A percentile compares a stretch with the other conserved stretches of the same genome.
These are phyloP conservation scores for Neopestalotiopsis sp. DNA, from an alignment of 2,329 filamentous ascomycete genomes.

Conservation along the genomic window DNA sequence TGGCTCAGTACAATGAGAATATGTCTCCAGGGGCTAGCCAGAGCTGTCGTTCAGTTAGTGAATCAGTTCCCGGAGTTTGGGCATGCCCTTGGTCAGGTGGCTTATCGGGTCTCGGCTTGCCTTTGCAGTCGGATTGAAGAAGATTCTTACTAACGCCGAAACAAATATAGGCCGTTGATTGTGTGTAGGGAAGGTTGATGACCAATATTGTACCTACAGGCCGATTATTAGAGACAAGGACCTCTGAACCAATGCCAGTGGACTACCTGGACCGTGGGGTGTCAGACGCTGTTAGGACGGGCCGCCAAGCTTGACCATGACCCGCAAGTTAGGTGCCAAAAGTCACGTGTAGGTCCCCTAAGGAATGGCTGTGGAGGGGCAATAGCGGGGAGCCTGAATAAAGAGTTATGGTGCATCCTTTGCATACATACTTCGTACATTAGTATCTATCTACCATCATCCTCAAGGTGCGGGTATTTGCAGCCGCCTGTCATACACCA, in stretches of 20 bases:
- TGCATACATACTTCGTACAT: neutral
- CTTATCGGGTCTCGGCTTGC: neutral
- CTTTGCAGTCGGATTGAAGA: neutral
- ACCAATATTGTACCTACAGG: neutral
- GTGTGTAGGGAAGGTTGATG: neutral
- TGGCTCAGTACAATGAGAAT: neutral
- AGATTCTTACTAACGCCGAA: neutral
- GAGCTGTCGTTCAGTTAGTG: neutral
- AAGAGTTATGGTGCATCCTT: neutral
- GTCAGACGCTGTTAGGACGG: neutral
- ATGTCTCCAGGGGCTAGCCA: neutral
- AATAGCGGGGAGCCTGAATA: neutral
- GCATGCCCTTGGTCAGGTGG: neutral
- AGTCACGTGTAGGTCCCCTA: neutral
- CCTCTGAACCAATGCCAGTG: neutral
- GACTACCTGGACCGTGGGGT: neutral
- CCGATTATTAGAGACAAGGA: neutral
- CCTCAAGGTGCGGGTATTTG: neutral
- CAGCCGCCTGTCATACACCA: neutral
- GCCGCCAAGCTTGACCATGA: neutral
- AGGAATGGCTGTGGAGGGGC: neutral
- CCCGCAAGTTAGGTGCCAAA: neutral
- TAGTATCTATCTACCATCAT: neutral
- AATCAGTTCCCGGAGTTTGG: neutral
- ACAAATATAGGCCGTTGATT: neutral